Evolutionary conservation across 305 asterid genomes (phyloP).

Genomic region (Fraxinus angustifolia): DNA sequence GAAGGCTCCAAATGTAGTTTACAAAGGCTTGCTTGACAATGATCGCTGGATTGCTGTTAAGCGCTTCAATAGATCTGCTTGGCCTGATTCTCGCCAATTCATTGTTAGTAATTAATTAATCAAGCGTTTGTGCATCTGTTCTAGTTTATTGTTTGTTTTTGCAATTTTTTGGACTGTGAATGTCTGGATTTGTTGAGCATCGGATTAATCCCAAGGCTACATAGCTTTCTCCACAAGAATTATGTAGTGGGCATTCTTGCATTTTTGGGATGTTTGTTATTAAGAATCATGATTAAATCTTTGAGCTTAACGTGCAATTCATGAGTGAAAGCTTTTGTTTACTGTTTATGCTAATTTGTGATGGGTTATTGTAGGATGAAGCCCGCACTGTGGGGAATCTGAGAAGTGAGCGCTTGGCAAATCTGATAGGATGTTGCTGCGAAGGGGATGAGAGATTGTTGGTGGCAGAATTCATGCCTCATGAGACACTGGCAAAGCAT

Average conservation of each 20-base stretch:
- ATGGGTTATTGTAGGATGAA: slow-evolving; percentile 54
- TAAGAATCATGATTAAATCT: slow-evolving; percentile 8
- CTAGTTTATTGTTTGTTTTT: background rate
- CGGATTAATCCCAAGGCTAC: background rate
- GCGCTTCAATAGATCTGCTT: slow-evolving; percentile 78
- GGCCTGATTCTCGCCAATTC: slow-evolving; percentile 92
- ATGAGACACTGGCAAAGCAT: slow-evolving; percentile 86
- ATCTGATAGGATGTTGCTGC: slow-evolving; percentile 72
- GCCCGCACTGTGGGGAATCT: slow-evolving; percentile 76
- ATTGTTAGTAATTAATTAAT: slow-evolving; percentile 33
- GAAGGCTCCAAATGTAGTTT: slow-evolving; percentile 90
- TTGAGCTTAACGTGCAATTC: background rate
- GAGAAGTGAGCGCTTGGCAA: slow-evolving; percentile 76
- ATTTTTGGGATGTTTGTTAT: background rate
- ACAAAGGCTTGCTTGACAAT: slow-evolving; percentile 63
- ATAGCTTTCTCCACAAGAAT: background rate
- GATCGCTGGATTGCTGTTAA: slow-evolving; percentile 74
- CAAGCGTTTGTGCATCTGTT: background rate
- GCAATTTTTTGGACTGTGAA: background rate
- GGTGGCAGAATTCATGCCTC: slow-evolving; percentile 93
- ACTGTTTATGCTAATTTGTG: slow-evolving; percentile 6
- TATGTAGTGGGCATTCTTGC: background rate
- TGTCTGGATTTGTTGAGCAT: slow-evolving; percentile 16
- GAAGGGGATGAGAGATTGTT: slow-evolving; percentile 85
- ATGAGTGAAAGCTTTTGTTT: background rate